A percentile compares a stretch with the other conserved stretches of the same genome.
phyloP scores from a whole-genome alignment of 164 flowering plant genomes.

The Nelumbo lutea region DNA sequence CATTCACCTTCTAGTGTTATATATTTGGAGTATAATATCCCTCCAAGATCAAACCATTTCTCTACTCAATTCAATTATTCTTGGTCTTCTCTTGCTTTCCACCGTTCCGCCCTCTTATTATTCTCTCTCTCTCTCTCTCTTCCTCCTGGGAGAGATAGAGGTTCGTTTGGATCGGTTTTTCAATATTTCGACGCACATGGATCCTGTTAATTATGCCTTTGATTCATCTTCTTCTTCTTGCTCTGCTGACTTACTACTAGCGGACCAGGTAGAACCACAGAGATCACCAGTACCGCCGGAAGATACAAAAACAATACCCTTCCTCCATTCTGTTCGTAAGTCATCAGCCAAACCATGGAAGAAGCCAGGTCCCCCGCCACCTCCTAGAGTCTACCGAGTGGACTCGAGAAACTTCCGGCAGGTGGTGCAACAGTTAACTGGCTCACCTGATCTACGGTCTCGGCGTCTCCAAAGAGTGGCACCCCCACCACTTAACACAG shows the following conservation, averaged over 20 bases:
- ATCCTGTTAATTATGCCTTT: too few species aligned
- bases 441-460: constrained; percentile 10
- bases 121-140: constrained; percentile 1
- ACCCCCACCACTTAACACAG: constrained; percentile 6
- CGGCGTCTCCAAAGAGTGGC: constrained; percentile 20
- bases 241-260: neutral
- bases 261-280: too few species aligned
- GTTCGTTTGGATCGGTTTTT: too few species aligned
- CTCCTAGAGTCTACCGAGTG: constrained; percentile 32
- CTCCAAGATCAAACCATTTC: too few species aligned
- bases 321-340: constrained; percentile 28
- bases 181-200: neutral
- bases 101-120: neutral
- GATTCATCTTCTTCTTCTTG: constrained; percentile 1
- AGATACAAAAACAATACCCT: constrained; percentile 5
- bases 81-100: too few species aligned
- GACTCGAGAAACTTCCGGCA: constrained; percentile 25
- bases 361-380: constrained; percentile 24
- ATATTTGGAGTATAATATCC: too few species aligned
- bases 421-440: constrained; percentile 37
- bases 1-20: too few species aligned
- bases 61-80: too few species aligned
- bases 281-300: too few species aligned
- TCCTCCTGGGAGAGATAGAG: too few species aligned
- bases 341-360: constrained; percentile 20